Conservation (phyloP, 2,329 filamentous ascomycete genomes). For the Macrophomina phaseolina region DNA sequence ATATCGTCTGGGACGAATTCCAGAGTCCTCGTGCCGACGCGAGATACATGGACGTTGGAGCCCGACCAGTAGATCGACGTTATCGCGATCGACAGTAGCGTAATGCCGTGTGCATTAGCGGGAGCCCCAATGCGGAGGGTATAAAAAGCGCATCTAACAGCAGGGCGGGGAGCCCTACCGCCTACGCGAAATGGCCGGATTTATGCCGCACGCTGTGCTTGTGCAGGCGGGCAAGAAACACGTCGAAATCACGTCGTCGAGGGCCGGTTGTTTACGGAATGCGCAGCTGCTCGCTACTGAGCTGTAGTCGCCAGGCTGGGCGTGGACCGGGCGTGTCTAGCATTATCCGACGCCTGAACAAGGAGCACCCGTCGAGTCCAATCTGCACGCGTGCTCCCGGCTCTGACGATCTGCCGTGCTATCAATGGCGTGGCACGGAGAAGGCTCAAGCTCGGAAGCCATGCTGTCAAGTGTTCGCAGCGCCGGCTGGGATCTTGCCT, state of each 20-base stretch:
- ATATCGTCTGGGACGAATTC: neutral
- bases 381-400: neutral
- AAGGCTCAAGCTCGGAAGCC: conserved; percentile 5
- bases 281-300: neutral
- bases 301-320: neutral
- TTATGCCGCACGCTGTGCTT: conserved; percentile 11
- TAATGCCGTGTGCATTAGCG: conserved; percentile 22
- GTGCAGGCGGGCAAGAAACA: neutral
- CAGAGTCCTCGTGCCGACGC: neutral
- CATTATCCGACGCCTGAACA: conserved; percentile 12
- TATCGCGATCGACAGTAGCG: conserved; percentile 17
- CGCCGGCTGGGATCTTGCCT: neutral
- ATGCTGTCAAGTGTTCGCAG: neutral
- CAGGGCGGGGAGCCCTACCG: neutral
- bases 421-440: neutral
- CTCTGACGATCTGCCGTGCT: conserved; percentile 13
- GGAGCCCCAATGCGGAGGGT: conserved; percentile 1
- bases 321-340: no score
- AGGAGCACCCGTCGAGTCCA: conserved; percentile 2
- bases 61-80: conserved; percentile 2
- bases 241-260: neutral
- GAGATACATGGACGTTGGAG: neutral
- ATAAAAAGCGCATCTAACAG: conserved; percentile 6
- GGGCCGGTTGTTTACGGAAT: neutral
- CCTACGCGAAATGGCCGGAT: conserved; percentile 19